A percentile compares a stretch with the other conserved stretches of the same genome.
Evolutionary conservation across 73 alveolate genomes (phyloP).

Genomic region (Blepharisma stoltei): DNA sequence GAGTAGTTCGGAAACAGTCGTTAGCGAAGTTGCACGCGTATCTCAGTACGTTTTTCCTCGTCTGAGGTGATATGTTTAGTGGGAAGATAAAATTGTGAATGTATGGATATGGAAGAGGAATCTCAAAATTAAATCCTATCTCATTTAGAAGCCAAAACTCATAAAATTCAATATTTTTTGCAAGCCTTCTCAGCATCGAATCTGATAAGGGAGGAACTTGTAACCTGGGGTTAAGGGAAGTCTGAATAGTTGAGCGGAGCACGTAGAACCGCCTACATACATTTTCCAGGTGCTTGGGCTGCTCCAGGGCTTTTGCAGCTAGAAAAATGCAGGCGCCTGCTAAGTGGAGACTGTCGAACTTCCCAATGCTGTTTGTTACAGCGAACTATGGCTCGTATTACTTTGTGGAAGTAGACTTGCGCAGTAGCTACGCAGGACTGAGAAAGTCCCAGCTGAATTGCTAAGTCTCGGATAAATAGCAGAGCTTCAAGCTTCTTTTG

Average conservation of each 20-base stretch:
- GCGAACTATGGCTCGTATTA: background rate
- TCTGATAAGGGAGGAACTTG: slow-evolving; percentile 5
- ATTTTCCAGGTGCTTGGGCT: slow-evolving; percentile 5
- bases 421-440: slow-evolving; percentile 12
- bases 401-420: slow-evolving; percentile 16
- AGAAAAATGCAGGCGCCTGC: slow-evolving; percentile 4
- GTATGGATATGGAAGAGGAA: slow-evolving; percentile 1
- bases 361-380: background rate
- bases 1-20: slow-evolving; percentile 5
- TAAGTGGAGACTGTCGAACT: background rate
- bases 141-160: background rate
- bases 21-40: background rate
- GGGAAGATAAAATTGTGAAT: background rate
- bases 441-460: slow-evolving; percentile 17
- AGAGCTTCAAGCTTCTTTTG: background rate
- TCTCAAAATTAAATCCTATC: background rate
- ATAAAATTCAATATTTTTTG: background rate
- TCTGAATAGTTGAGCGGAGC: background rate
- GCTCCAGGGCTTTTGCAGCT: background rate
- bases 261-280: background rate
- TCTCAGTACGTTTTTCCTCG: background rate
- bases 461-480: background rate
- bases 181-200: background rate
- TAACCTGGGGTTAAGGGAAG: background rate
- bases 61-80: background rate